Conservation (phyloP, 305 asterid species). For the Fraxinus paxiana region DNA sequence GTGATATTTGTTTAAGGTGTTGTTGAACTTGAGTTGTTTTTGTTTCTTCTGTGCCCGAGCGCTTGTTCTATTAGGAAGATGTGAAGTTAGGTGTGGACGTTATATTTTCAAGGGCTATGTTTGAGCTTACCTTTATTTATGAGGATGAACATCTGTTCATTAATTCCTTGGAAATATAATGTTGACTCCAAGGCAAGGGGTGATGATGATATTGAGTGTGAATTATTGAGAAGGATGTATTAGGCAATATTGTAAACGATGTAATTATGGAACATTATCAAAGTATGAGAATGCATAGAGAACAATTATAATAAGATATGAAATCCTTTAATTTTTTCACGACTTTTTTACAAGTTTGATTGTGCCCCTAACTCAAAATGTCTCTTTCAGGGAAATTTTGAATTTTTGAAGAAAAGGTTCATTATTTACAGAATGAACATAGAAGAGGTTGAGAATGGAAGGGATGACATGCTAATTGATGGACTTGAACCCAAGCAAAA, state of each 20-base stretch:
- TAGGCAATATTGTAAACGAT: background rate
- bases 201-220: background rate
- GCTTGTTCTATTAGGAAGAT: background rate
- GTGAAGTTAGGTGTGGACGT: background rate
- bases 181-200: background rate
- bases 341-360: background rate
- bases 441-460: slow-evolving; percentile 42
- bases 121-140: background rate
- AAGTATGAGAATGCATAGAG: background rate
- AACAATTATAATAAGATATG: background rate
- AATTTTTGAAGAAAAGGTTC: background rate
- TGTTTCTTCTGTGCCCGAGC: background rate
- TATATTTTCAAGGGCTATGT: background rate
- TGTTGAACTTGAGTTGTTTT: background rate
- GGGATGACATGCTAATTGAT: slow-evolving; percentile 67
- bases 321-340: background rate
- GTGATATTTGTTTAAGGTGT: background rate
- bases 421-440: slow-evolving; percentile 33
- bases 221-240: background rate
- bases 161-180: background rate
- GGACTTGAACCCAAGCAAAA: slow-evolving; percentile 33
- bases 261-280: background rate
- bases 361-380: background rate
- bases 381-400: background rate
- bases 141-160: background rate